phyloP scores from a whole-genome alignment of 129 eudicot species.

The Artemisia argyi region DNA sequence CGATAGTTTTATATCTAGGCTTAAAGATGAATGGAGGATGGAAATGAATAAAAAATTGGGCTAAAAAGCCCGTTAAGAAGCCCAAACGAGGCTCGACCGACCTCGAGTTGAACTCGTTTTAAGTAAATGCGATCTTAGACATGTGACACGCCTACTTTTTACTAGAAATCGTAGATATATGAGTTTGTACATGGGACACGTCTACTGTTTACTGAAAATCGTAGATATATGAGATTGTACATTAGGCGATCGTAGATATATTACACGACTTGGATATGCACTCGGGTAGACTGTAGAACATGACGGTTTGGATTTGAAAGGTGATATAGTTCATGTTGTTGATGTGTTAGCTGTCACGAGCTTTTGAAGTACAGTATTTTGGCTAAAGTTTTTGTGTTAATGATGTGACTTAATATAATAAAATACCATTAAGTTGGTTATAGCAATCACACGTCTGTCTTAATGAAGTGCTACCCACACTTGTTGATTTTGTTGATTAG shows the following conservation, averaged over 20 bases:
- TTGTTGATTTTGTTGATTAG: neutral
- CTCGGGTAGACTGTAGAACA: neutral
- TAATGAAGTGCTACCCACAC: neutral
- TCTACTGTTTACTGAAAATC: neutral
- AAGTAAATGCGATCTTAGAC: neutral
- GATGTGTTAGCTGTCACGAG: neutral
- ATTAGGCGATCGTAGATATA: constrained; percentile 1
- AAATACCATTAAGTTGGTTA: neutral
- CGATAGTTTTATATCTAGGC: constrained; percentile 41
- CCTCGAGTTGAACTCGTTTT: no score
- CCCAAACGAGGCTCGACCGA: neutral
- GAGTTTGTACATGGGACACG: neutral
- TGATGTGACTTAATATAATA: constrained; percentile 18
- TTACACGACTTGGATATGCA: neutral
- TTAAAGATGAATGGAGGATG: constrained; percentile 44
- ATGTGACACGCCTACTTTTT: neutral
- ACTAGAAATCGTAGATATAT: neutral
- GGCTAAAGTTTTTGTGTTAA: neutral
- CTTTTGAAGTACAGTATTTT: constrained; percentile 3
- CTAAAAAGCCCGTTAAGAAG: constrained; percentile 17
- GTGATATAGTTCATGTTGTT: neutral
- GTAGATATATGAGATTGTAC: constrained; percentile 6
- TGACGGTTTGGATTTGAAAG: neutral
- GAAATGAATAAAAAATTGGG: constrained; percentile 26
- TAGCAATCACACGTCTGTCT: neutral